Percentiles rank a stretch among this genome's conserved stretches.
These are phyloP conservation scores for Dactylellina cionopaga DNA, from an alignment of 2,329 filamentous ascomycete genomes.

Conservation along the genomic window DNA sequence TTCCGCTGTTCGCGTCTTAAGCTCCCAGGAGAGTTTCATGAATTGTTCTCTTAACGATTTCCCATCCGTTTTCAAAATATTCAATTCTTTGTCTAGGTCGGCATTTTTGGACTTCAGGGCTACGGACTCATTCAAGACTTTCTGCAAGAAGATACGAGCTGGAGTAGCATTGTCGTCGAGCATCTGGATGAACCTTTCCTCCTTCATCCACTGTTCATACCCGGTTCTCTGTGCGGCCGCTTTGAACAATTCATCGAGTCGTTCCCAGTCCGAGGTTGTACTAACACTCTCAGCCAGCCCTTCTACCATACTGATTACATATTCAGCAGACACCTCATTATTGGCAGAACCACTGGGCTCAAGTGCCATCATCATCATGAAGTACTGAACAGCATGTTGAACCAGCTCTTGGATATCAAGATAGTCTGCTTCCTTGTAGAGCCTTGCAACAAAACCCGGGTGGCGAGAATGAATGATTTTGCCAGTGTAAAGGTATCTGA, in stretches of 20 bases:
- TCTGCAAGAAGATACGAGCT: slow-evolving; percentile 14
- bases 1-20: not conserved
- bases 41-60: too few species aligned
- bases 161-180: slow-evolving; percentile 18
- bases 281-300: not conserved
- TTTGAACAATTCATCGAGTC: not conserved
- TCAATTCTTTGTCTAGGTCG: not conserved
- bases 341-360: not conserved
- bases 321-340: not conserved
- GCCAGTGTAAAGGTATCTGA: slow-evolving; percentile 18
- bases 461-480: not conserved
- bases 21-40: too few species aligned
- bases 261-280: not conserved
- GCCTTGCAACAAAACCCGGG: slow-evolving; percentile 13
- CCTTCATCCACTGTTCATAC: not conserved
- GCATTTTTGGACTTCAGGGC: not conserved
- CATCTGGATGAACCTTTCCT: slow-evolving; percentile 3
- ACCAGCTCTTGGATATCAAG: not conserved
- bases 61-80: not conserved
- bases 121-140: not conserved
- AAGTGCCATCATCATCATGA: not conserved
- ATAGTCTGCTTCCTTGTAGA: slow-evolving; percentile 2
- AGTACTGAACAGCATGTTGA: not conserved
- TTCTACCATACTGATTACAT: not conserved
- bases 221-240: not conserved